phyloP scores from a whole-genome alignment of 2,329 filamentous ascomycete genomes.

The Exophiala alcalophila region DNA sequence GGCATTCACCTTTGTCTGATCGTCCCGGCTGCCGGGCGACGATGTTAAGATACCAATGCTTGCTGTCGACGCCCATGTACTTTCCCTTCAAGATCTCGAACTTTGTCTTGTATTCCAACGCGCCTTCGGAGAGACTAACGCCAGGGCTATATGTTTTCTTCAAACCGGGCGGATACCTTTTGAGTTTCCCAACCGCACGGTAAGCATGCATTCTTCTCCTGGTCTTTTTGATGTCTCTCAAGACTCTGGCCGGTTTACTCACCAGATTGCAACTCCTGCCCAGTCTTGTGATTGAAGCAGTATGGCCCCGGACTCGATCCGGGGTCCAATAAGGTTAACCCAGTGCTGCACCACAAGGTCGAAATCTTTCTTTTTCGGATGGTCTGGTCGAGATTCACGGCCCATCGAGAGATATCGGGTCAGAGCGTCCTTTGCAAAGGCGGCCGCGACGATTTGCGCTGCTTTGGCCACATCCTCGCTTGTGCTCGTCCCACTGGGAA shows the following conservation, averaged over 20 bases:
- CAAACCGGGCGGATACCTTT: slow-evolving; percentile 19
- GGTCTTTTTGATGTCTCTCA: neutral
- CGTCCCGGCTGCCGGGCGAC: slow-evolving; percentile 15
- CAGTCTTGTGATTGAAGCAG: slow-evolving; percentile 16
- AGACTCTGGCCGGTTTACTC: neutral
- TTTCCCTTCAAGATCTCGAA: slow-evolving; percentile 17
- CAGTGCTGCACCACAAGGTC: slow-evolving; percentile 14
- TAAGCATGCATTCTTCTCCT: neutral
- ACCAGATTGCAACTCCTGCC: slow-evolving; percentile 23
- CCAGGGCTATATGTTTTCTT: slow-evolving; percentile 10
- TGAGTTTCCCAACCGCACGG: neutral
- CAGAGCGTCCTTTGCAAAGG: slow-evolving; percentile 19
- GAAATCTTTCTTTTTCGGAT: slow-evolving; percentile 13
- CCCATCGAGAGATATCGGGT: slow-evolving; percentile 19
- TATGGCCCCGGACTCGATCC: slow-evolving; percentile 13
- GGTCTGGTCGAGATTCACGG: slow-evolving; percentile 18
- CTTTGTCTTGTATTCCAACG: slow-evolving; percentile 13
- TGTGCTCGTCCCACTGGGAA: no score
- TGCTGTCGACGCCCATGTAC: slow-evolving; percentile 13
- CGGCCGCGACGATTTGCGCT: slow-evolving; percentile 14
- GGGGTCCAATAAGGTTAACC: slow-evolving; percentile 7
- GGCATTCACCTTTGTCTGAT: slow-evolving; percentile 16
- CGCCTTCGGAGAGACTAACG: slow-evolving; percentile 5
- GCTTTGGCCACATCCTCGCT: slow-evolving; percentile 11
- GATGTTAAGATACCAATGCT: slow-evolving; percentile 23